Conservation (phyloP, 306 rosid genomes). For the Erythrophleum fordii region DNA sequence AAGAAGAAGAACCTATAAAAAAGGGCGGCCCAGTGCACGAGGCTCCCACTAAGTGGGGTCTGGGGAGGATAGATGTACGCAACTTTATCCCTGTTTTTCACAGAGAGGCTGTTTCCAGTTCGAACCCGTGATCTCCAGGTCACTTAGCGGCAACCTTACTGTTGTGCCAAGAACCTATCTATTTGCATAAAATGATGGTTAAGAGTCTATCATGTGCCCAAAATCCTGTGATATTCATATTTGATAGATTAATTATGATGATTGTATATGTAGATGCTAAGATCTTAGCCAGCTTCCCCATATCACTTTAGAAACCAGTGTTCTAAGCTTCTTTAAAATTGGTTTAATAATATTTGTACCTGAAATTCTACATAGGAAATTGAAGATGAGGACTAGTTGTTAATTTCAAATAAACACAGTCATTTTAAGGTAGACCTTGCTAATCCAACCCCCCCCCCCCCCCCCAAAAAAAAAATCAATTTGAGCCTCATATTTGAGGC, state of each 20-base stretch:
- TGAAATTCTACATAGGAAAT: not conserved
- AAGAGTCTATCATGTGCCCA: conserved; percentile 23
- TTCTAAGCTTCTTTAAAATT: conserved; percentile 14
- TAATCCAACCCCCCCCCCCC: no score
- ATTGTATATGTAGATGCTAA: conserved; percentile 24
- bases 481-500: no score
- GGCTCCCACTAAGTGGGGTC: no score
- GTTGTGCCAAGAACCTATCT: no score
- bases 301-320: not conserved
- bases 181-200: conserved; percentile 22
- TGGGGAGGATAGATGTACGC: no score
- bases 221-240: not conserved
- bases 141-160: no score
- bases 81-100: no score
- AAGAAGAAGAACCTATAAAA: not conserved
- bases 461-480: no score
- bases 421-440: not conserved
- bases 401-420: not conserved
- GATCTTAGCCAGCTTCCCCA: conserved; percentile 18
- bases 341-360: conserved; percentile 11
- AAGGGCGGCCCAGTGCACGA: no score
- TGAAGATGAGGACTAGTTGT: not conserved
- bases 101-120: no score
- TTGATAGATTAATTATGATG: not conserved
- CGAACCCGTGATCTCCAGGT: no score